Base-by-base conservation (phyloP, 163 green algal genomes). In the Picocystis sp. region DNA sequence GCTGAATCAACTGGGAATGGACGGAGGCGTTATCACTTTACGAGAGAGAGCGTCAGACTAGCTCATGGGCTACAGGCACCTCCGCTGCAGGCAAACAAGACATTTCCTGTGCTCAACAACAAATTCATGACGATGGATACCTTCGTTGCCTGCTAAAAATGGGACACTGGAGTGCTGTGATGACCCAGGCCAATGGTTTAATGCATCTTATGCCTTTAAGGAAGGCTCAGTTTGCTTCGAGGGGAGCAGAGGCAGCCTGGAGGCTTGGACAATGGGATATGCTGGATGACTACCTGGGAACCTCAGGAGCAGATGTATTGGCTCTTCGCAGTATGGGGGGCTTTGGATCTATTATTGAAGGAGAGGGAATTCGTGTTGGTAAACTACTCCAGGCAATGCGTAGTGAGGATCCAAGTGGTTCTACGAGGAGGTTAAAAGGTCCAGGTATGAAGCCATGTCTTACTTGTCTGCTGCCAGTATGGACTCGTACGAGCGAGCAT, bases 1-100 rank as follows among this genome's bases (percentile, higher is more conserved):
- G 80, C 79, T 3, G 82, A 95, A 67, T 87, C 92, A 56, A 75
- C 76, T 0, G 87, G 87, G 43, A 64, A 41, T 96, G 87, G 87
- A 66, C 58, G 15, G 84, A 94, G 47, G 87, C 84, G 0, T 65
- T 93, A 19, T 72, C 80, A 0, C 66, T 93, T 50, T 87, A 93
- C 53, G 84, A 94, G 61, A 67, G 75, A 35, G 58, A 57, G 15
- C 6, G 44, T 11, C 61, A 54, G 25, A 19, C 21, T 48, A 33
- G 15, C 11, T 51, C 47, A 43, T 41, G 48, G 22, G 9, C 19
- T 11, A 11, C 48, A 34, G 24, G 22, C 43, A 33, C 46, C 19
- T 48, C 22, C 22, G n/a, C 2, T 33, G 42, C 25, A 33, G 41
- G 2, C 33, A 22, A 12, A 21, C 29, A 17, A 33, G 23, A 25